These are phyloP conservation scores for Aspergillus indologenus DNA, from an alignment of 495 filamentous ascomycete species.

Conservation along the genomic window DNA sequence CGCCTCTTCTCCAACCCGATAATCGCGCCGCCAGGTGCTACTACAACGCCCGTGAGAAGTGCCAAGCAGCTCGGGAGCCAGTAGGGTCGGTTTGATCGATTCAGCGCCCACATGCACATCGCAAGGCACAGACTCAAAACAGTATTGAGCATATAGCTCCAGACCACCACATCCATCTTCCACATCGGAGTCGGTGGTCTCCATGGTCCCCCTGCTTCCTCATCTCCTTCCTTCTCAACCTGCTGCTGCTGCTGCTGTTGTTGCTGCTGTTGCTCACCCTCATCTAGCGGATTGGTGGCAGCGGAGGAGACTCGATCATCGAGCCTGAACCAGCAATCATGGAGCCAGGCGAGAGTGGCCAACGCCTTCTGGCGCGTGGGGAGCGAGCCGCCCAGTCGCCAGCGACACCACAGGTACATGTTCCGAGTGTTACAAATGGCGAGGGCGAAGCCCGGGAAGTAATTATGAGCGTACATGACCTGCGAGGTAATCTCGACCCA, in stretches of 20 bases:
- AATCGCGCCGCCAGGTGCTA: conserved; percentile 63
- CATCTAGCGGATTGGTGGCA: no score
- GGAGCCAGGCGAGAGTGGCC: conserved; percentile 58
- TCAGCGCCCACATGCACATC: conserved; percentile 77
- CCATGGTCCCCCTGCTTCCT: no score
- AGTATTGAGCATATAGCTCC: conserved; percentile 71
- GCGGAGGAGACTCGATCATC: no score
- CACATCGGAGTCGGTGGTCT: conserved; percentile 54
- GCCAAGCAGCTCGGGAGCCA: conserved; percentile 73
- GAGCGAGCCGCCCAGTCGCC: no score
- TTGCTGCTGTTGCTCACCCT: no score
- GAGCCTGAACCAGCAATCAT: conserved; percentile 64
- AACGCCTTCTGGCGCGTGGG: conserved; percentile 35
- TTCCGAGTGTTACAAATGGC: no score
- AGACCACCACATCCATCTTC: conserved; percentile 80
- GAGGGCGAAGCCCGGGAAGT: no score
- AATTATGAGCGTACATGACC: no score
- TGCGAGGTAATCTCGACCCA: no score
- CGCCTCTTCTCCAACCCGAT: conserved; percentile 54
- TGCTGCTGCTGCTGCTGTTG: no score
- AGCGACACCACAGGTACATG: no score
- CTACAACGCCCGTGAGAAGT: conserved; percentile 65
- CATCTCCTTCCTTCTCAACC: no score
- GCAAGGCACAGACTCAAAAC: conserved; percentile 68
- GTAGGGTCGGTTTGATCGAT: conserved; percentile 63